A percentile compares a stretch with the other conserved stretches of the same genome.
These are phyloP conservation scores for Aurifilum marmelostoma DNA, from an alignment of 2,329 filamentous ascomycete genomes.

Conservation along the genomic window DNA sequence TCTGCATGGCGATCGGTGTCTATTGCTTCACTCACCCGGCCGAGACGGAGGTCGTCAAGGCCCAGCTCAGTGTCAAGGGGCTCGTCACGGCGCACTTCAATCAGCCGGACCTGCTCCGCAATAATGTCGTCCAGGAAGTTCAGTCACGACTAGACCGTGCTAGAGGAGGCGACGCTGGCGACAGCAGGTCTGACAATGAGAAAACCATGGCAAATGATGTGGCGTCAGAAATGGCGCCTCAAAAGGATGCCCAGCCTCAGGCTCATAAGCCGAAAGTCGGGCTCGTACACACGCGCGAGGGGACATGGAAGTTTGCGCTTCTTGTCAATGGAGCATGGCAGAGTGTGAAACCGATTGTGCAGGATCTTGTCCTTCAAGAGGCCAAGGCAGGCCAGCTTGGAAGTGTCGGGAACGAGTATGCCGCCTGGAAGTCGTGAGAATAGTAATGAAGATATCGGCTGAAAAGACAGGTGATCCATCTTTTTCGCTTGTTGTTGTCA, in stretches of 20 bases:
- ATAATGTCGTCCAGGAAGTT: neutral
- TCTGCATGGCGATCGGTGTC: conserved; percentile 4
- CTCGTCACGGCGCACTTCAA: neutral
- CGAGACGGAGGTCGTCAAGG: conserved; percentile 5
- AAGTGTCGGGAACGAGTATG: neutral
- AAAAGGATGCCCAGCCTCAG: neutral
- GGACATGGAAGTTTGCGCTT: conserved; percentile 7
- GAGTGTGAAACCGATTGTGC: conserved; percentile 7
- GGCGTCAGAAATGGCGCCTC: neutral
- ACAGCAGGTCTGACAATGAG: neutral
- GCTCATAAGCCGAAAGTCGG: neutral
- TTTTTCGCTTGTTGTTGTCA: too few relatives aligned
- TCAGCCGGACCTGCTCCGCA: neutral
- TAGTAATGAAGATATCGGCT: too few relatives aligned
- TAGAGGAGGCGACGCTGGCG: neutral
- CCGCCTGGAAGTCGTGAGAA: conserved; percentile 3
- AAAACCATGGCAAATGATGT: neutral
- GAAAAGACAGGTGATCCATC: too few relatives aligned
- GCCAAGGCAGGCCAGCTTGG: conserved; percentile 5
- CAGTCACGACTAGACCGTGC: neutral
- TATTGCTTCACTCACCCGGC: conserved; percentile 14
- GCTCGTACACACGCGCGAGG: neutral
- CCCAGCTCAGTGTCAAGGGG: conserved; percentile 9
- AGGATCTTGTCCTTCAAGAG: neutral
- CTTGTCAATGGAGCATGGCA: conserved; percentile 12